phyloP scores from a whole-genome alignment of 352 stramenopile genomes.

The Phytophthora pistaciae region DNA sequence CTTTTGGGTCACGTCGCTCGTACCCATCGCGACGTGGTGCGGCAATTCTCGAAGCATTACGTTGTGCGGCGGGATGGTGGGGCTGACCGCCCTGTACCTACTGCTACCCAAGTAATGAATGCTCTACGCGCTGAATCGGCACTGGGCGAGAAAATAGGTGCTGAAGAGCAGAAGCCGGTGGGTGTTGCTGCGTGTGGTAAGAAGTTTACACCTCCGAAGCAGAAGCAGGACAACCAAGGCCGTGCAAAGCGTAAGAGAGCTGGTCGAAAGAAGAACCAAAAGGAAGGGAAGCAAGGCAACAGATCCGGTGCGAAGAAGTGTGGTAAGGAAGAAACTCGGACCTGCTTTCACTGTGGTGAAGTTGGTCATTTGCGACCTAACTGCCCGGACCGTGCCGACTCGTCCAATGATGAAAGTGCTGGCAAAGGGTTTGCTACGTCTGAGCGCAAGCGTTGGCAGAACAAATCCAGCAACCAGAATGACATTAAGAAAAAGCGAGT shows the following conservation, averaged over 20 bases:
- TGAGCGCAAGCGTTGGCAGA: no score
- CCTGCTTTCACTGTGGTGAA: constrained; percentile 10
- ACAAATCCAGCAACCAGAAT: no score
- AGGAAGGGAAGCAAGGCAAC: not conserved
- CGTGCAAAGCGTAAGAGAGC: constrained; percentile 12
- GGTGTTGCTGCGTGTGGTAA: constrained; percentile 19
- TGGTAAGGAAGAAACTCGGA: not conserved
- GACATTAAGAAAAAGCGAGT: no score
- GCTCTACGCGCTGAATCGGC: not conserved
- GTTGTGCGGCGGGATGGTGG: constrained; percentile 9
- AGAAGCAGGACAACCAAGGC: constrained; percentile 2
- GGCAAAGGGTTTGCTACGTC: no score
- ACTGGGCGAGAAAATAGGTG: constrained; percentile 11
- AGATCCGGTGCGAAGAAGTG: constrained; percentile 6
- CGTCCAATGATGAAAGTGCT: constrained; percentile 5
- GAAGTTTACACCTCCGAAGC: not conserved
- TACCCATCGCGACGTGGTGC: constrained; percentile 15
- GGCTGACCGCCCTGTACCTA: constrained; percentile 1
- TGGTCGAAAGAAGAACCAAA: not conserved
- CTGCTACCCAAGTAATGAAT: not conserved
- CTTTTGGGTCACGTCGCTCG: constrained; percentile 8
- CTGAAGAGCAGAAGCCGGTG: constrained; percentile 6
- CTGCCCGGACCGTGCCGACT: not conserved
- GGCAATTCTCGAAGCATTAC: constrained; percentile 20
- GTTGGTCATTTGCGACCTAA: constrained; percentile 14